phyloP scores from a whole-genome alignment of 2,329 filamentous ascomycete species.

The Ophiocordyceps camponoti-saundersi region DNA sequence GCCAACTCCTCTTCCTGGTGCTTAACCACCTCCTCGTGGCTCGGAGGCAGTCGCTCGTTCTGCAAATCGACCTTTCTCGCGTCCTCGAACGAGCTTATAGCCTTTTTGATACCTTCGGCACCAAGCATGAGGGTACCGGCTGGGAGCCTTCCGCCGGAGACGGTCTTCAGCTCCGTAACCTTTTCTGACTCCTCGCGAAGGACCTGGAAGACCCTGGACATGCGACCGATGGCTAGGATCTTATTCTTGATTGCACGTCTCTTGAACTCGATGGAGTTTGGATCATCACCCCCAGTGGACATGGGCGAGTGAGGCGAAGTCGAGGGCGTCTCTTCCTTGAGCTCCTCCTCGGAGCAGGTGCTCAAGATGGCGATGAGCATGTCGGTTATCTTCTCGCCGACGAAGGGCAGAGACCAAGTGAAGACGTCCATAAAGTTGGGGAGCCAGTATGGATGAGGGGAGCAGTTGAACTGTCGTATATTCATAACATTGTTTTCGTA shows the following conservation, averaged over 20 bases:
- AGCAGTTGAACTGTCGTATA: slow-evolving; percentile 99
- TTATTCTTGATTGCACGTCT: slow-evolving; percentile 98
- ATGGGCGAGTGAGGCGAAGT: slow-evolving; percentile 38
- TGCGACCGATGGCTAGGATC: slow-evolving; percentile 88
- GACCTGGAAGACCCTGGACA: slow-evolving; percentile 97
- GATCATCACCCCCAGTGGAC: slow-evolving; percentile 36
- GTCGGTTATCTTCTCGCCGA: slow-evolving; percentile 97
- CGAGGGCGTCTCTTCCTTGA: slow-evolving; percentile 70
- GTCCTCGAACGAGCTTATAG: slow-evolving; percentile 92
- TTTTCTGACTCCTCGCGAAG: slow-evolving; percentile 92
- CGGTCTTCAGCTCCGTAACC: slow-evolving; percentile 95
- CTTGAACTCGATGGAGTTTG: slow-evolving; percentile 85
- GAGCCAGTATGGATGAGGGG: slow-evolving; percentile 96
- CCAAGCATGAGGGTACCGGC: slow-evolving; percentile 95
- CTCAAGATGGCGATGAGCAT: slow-evolving; percentile 98
- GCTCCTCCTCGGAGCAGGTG: slow-evolving; percentile 97
- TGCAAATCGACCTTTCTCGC: slow-evolving; percentile 92
- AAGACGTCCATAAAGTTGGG: slow-evolving; percentile 99
- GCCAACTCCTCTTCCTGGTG: slow-evolving; percentile 68
- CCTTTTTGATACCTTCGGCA: slow-evolving; percentile 96
- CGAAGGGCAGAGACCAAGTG: slow-evolving; percentile 98
- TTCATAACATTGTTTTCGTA: slow-evolving; percentile 99
- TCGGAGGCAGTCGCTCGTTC: slow-evolving; percentile 87
- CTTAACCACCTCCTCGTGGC: slow-evolving; percentile 75
- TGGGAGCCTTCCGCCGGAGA: slow-evolving; percentile 77